A percentile compares a stretch with the other conserved stretches of the same genome.
These are phyloP conservation scores for Cucurbita argyrosperma DNA, from an alignment of 306 rosid species.

Conservation along the genomic window DNA sequence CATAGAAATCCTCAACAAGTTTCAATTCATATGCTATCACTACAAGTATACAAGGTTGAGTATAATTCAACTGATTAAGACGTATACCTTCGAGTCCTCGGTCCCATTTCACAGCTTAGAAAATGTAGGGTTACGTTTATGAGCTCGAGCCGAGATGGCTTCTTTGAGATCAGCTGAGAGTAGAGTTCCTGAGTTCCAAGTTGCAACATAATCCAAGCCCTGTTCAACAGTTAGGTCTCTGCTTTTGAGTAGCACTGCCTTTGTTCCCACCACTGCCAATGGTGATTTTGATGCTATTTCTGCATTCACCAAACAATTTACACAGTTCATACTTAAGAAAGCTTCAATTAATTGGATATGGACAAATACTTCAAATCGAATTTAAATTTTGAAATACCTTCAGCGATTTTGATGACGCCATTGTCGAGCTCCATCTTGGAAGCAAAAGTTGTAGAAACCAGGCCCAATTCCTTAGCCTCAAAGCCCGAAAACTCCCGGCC, in stretches of 20 bases:
- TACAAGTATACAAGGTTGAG: no score
- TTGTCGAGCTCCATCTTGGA: conserved; percentile 34
- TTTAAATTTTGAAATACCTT: conserved; percentile 19
- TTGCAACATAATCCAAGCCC: conserved; percentile 77
- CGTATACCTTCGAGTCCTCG: neutral
- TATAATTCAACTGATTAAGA: no score
- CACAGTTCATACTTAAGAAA: no score
- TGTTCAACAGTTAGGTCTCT: conserved; percentile 63
- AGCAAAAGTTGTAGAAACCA: conserved; percentile 37
- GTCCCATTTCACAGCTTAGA: conserved; percentile 39
- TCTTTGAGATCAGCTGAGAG: conserved; percentile 47
- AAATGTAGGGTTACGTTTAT: conserved; percentile 54
- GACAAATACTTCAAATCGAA: no score
- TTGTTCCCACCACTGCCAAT: conserved; percentile 63
- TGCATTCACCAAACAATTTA: conserved; percentile 4
- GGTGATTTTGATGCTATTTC: conserved; percentile 66
- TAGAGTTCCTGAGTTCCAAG: conserved; percentile 61
- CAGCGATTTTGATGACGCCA: conserved; percentile 31
- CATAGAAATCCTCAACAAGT: no score
- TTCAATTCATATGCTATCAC: no score
- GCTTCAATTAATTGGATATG: no score
- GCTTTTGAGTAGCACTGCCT: conserved; percentile 53
- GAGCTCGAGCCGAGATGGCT: conserved; percentile 33
- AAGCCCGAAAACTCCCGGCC: conserved; percentile 57
- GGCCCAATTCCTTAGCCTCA: conserved; percentile 61